Conservation (phyloP, 495 filamentous ascomycete genomes). For the Margaritispora aquatica region DNA sequence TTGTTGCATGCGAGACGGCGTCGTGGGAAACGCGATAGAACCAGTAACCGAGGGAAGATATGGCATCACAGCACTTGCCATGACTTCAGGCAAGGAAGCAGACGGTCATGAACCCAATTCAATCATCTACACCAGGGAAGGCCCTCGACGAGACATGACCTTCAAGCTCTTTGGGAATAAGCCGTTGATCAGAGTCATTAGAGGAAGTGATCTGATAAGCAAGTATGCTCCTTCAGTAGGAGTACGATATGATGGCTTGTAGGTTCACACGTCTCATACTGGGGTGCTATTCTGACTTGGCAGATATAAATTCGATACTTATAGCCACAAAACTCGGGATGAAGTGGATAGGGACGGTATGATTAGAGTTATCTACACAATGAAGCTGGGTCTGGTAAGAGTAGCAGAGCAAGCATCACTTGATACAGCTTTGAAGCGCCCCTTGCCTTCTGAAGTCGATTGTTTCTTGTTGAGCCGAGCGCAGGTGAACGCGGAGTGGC, state of each 20-base stretch:
- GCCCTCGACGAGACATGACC: slow-evolving; percentile 29
- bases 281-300: slow-evolving; percentile 13
- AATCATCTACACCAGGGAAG: slow-evolving; percentile 32
- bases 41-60: slow-evolving; percentile 32
- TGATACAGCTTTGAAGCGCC: slow-evolving; percentile 28
- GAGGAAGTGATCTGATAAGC: slow-evolving; percentile 36
- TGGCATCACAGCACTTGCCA: slow-evolving; percentile 29
- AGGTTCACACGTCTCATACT: slow-evolving; percentile 12
- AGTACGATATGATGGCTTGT: slow-evolving; percentile 46
- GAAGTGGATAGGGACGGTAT: too few species aligned
- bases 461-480: slow-evolving; percentile 38
- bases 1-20: slow-evolving; percentile 40
- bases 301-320: slow-evolving; percentile 32
- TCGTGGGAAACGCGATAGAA: slow-evolving; percentile 31
- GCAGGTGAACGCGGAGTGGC: slow-evolving; percentile 28
- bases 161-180: slow-evolving; percentile 31
- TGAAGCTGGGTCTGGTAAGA: slow-evolving; percentile 27
- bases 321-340: slow-evolving; percentile 31
- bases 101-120: slow-evolving; percentile 23
- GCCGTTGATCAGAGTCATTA: slow-evolving; percentile 35
- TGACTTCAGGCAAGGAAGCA: slow-evolving; percentile 36
- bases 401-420: slow-evolving; percentile 24
- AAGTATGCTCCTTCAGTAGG: slow-evolving; percentile 38
- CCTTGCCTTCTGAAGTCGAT: slow-evolving; percentile 39
- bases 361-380: too few species aligned